Percentiles rank a stretch among this genome's conserved stretches.
phyloP scores from a whole-genome alignment of 2,329 filamentous ascomycete species.

The Ophiostoma sp. region DNA sequence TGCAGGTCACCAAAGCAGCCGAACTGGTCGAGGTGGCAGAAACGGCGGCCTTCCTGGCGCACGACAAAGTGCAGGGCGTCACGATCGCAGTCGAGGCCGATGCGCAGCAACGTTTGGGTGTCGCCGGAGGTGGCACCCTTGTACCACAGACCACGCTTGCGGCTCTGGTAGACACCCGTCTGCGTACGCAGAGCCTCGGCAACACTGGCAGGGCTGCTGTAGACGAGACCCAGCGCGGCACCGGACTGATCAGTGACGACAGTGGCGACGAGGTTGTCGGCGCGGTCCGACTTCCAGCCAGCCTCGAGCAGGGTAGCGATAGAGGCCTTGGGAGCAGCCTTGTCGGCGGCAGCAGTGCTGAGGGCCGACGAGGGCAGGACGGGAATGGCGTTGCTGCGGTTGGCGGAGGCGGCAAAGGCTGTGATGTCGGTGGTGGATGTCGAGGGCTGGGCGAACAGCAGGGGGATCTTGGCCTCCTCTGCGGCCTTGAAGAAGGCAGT shows the following conservation, averaged over 20 bases:
- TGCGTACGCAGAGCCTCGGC: constrained; percentile 74
- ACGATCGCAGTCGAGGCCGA: constrained; percentile 86
- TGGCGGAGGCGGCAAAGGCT: constrained; percentile 43
- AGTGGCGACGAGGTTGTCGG: constrained; percentile 80
- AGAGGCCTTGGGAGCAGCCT: constrained; percentile 48
- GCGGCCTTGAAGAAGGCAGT: constrained; percentile 42
- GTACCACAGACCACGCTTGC: constrained; percentile 92
- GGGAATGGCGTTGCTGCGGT: constrained; percentile 56
- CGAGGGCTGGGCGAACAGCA: constrained; percentile 47
- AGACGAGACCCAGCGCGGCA: constrained; percentile 79
- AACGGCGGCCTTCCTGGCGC: constrained; percentile 77
- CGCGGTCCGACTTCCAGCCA: constrained; percentile 72
- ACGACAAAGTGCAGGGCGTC: constrained; percentile 90
- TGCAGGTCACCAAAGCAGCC: constrained; percentile 85
- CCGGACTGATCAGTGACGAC: constrained; percentile 86
- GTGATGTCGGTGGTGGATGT: constrained; percentile 41
- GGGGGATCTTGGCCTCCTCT: constrained; percentile 39
- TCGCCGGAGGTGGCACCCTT: constrained; percentile 95
- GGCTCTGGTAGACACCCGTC: constrained; percentile 86
- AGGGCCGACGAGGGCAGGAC: constrained; percentile 67
- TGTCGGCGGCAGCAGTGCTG: constrained; percentile 66
- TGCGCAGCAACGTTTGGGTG: constrained; percentile 77
- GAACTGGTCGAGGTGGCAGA: constrained; percentile 88
- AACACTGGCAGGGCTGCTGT: constrained; percentile 88
- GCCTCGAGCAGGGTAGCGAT: constrained; percentile 66